Conservation (phyloP, 805 yeast genomes). For the Saturnispora sanitii region DNA sequence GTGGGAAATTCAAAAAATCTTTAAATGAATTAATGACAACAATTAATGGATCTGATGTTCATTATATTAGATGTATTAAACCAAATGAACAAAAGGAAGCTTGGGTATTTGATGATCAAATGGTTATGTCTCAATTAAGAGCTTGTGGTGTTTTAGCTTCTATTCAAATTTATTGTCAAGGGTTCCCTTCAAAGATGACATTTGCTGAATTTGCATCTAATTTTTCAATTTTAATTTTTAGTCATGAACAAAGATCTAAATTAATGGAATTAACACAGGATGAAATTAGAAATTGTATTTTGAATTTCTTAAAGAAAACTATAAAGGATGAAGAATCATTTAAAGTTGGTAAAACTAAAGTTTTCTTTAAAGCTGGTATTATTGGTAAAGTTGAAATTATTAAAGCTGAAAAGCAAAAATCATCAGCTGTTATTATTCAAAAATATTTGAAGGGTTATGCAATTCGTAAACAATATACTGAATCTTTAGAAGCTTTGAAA, state of each 20-base stretch:
- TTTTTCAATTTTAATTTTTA: conserved; percentile 65
- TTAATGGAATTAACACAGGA: conserved; percentile 4
- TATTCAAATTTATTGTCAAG: conserved; percentile 92
- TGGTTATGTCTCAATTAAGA: conserved; percentile 90
- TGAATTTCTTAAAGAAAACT: conserved; percentile 49
- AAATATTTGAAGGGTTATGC: conserved; percentile 61
- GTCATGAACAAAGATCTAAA: conserved; percentile 54
- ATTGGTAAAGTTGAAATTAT: conserved; percentile 81
- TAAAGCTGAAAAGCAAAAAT: conserved; percentile 67
- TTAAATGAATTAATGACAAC: conserved; percentile 88
- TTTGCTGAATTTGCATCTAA: conserved; percentile 87
- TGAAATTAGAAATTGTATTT: conserved; percentile 6
- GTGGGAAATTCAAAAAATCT: conserved; percentile 87
- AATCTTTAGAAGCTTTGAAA: conserved; percentile 43
- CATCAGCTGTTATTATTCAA: conserved; percentile 77
- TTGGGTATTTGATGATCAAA: conserved; percentile 90
- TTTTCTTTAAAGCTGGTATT: conserved; percentile 95
- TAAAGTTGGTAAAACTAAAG: conserved; percentile 88
- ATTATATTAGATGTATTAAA: conserved; percentile 93
- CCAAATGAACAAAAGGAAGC: conserved; percentile 92
- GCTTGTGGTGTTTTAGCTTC: conserved; percentile 99
- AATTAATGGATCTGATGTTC: conserved; percentile 89
- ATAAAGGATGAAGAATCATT: conserved; percentile 61
- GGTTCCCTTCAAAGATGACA: conserved; percentile 94
- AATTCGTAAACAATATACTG: conserved; percentile 52